Percentiles rank a stretch among this genome's conserved stretches.
Conservation (phyloP, 345 rosid genomes). For the Citrus sp. region DNA sequence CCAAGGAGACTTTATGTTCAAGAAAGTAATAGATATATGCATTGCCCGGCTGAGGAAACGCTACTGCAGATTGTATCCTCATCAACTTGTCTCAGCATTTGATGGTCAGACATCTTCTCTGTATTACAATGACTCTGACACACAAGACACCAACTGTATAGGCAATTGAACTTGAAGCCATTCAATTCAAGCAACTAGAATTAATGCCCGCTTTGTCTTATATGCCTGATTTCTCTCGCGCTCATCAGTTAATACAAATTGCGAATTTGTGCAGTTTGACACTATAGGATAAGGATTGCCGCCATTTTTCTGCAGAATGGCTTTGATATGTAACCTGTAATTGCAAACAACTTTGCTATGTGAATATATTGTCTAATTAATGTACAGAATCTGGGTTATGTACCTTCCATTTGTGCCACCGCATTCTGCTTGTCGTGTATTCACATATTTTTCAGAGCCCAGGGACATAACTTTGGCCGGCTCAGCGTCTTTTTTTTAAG, state of each 20-base stretch:
- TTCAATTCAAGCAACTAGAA: not conserved
- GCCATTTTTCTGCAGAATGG: not conserved
- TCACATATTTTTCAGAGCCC: not conserved
- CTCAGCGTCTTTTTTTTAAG: not conserved
- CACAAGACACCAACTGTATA: slow-evolving; percentile 30
- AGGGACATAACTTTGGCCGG: not conserved
- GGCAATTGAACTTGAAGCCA: slow-evolving; percentile 24
- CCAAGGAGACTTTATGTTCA: slow-evolving; percentile 77
- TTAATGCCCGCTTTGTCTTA: not conserved
- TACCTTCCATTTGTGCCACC: not conserved
- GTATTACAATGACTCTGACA: slow-evolving; percentile 65
- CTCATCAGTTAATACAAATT: not conserved
- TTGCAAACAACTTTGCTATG: not conserved
- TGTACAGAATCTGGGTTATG: not conserved
- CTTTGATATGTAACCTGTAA: slow-evolving; percentile 5
- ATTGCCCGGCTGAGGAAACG: slow-evolving; percentile 58
- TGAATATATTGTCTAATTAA: not conserved
- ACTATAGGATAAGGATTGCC: not conserved
- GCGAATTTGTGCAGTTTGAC: slow-evolving; percentile 3
- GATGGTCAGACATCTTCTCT: slow-evolving; percentile 72
- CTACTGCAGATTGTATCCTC: slow-evolving; percentile 77
- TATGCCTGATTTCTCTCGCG: not conserved
- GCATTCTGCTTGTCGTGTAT: not conserved
- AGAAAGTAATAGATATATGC: slow-evolving; percentile 79
- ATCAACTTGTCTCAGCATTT: slow-evolving; percentile 67